Conservation (phyloP, 352 stramenopile genomes). For the Pythium rishiriense region DNA sequence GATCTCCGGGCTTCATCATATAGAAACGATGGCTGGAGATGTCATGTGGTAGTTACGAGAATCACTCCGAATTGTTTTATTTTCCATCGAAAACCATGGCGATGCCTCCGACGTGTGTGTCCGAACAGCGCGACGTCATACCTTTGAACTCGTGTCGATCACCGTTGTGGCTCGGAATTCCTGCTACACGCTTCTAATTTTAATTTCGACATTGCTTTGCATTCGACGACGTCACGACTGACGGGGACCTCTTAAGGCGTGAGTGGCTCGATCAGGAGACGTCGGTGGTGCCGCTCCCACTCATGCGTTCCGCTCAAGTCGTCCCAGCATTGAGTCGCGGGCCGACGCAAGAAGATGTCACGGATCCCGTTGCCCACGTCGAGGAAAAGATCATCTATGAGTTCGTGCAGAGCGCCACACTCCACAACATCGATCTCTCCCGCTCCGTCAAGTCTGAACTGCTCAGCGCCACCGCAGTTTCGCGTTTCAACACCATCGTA, state of each 20-base stretch:
- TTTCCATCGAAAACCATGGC: too few relatives aligned
- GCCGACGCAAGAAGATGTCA: background rate
- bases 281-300: background rate
- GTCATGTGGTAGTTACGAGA: too few relatives aligned
- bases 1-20: background rate
- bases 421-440: constrained; percentile 4
- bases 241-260: too few relatives aligned
- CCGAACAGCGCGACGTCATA: too few relatives aligned
- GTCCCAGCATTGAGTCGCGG: background rate
- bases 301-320: background rate
- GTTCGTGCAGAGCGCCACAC: background rate
- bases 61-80: too few relatives aligned
- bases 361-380: background rate
- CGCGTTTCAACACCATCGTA: background rate
- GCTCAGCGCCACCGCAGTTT: background rate
- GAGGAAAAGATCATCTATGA: constrained; percentile 3
- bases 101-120: too few relatives aligned
- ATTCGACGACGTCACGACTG: too few relatives aligned
- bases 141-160: too few relatives aligned
- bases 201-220: too few relatives aligned
- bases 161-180: too few relatives aligned
- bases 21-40: too few relatives aligned
- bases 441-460: constrained; percentile 11
- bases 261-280: background rate
- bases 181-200: too few relatives aligned